Conservation (phyloP, 805 yeast genomes). For the Brettanomyces naardenensis region DNA sequence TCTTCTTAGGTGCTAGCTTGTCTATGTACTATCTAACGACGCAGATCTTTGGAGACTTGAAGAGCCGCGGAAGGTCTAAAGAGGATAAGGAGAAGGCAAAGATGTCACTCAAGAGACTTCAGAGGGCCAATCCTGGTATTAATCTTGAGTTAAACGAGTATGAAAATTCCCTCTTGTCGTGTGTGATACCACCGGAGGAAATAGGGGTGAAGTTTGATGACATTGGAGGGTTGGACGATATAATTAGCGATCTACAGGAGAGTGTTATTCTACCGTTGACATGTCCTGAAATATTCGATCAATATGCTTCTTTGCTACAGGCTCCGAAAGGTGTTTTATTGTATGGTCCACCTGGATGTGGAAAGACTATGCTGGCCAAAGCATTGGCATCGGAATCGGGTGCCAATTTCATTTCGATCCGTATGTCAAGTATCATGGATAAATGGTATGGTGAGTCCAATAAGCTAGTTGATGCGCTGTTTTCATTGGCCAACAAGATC, state of each 20-base stretch:
- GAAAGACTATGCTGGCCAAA: conserved; percentile 95
- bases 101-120: conserved; percentile 49
- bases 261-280: conserved; percentile 83
- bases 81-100: conserved; percentile 57
- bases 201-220: conserved; percentile 70
- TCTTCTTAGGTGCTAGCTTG: conserved; percentile 38
- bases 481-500: conserved; percentile 79
- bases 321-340: conserved; percentile 93
- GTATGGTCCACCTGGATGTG: conserved; percentile 97
- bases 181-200: conserved; percentile 79
- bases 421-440: conserved; percentile 93
- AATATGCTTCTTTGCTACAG: conserved; percentile 60
- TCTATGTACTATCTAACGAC: conserved; percentile 40
- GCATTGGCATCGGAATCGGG: conserved; percentile 89
- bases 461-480: conserved; percentile 87
- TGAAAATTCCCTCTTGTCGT: conserved; percentile 69
- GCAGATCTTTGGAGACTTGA: conserved; percentile 21
- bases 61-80: conserved; percentile 36
- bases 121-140: conserved; percentile 49
- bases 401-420: conserved; percentile 82
- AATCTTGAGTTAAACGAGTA: conserved; percentile 55
- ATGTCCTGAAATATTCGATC: conserved; percentile 65
- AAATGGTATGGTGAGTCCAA: conserved; percentile 97
- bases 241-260: conserved; percentile 80
- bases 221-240: conserved; percentile 81